Base-by-base conservation (phyloP, 257 asterid species). In the Solanum paucissectum region DNA sequence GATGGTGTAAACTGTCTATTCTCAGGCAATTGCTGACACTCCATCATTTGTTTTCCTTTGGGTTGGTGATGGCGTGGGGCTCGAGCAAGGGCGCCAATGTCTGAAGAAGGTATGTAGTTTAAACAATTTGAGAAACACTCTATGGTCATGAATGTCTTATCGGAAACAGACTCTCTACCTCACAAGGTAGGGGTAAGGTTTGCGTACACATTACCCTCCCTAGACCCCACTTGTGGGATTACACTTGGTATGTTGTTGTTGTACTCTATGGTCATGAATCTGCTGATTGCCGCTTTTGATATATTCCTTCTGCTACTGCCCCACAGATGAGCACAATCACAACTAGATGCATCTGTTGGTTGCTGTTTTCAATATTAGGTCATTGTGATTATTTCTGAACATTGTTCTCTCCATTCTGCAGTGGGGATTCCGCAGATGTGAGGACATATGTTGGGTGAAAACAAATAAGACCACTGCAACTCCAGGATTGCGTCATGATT, bases 381-480 rank as follows among this genome's bases (percentile, higher is more conserved):
- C 32, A 18, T 20, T 72, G 29, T 29, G 46, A 25, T 60, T 72
- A 14, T 38, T 62, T 62, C 73, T 9, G 21, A 87, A 23, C 44
- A 16, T 86, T 18, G 27, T 87, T 86, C 88, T 87, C 87, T 87
- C 64, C 85, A 88, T 83, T 83, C 23, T 86, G 87, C 89, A 97
- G 99, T 97, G 99, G 99, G 99, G 99, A 89, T 97, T 97, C 90
- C 97, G 99, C 86, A 94, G 99, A 91, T 97, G 99, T 93, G 99
- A 97, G 93, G 99, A 97, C 90, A 96, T 97, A 92, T 97, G 99
- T 92, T 97, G 99, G 99, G 99, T 97, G 92, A 97, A 97, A 93
- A 95, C 98, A 33, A 97, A 97, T 91, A 97, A 97, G 91, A 91
- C 93, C 69, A 97, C 90, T 92, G 99, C 98, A 85, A 93, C 98